phyloP scores from a whole-genome alignment of 148 eudicot genomes.

The Beta vulgaris region DNA sequence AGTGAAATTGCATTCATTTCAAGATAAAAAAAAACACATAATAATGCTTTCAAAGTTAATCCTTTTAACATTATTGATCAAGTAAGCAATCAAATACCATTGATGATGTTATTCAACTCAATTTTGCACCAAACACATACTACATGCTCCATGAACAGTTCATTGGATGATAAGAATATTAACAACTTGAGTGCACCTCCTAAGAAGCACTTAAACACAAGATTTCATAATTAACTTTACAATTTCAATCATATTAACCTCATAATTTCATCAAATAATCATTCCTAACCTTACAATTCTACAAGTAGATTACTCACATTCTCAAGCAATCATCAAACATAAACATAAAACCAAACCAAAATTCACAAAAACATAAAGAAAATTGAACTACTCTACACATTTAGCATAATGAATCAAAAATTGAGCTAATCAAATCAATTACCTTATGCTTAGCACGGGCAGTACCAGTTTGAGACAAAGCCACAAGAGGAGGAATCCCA shows the following conservation, averaged over 20 bases:
- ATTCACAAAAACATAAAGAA: not conserved
- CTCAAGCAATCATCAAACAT: not conserved
- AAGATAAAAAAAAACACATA: not conserved
- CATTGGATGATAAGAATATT: too few species aligned
- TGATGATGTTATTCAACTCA: not conserved
- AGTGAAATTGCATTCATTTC: not conserved
- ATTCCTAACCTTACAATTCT: not conserved
- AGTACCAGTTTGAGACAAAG: conserved; percentile 72
- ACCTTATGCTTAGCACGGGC: conserved; percentile 87
- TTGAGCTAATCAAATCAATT: not conserved
- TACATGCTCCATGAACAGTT: too few species aligned
- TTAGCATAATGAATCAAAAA: not conserved
- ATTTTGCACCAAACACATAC: not conserved
- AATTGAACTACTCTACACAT: not conserved
- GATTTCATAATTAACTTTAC: too few species aligned
- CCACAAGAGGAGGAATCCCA: conserved; percentile 81
- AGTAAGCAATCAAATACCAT: not conserved
- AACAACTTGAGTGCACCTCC: too few species aligned
- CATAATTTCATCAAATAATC: not conserved
- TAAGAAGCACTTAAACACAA: not conserved
- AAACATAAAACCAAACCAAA: not conserved
- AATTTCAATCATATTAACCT: not conserved
- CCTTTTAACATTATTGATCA: too few species aligned
- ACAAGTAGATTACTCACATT: too few species aligned
- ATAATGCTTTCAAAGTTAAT: not conserved